These are phyloP conservation scores for Gonium pectorale DNA, from an alignment of 139 green algal species.

Conservation along the genomic window DNA sequence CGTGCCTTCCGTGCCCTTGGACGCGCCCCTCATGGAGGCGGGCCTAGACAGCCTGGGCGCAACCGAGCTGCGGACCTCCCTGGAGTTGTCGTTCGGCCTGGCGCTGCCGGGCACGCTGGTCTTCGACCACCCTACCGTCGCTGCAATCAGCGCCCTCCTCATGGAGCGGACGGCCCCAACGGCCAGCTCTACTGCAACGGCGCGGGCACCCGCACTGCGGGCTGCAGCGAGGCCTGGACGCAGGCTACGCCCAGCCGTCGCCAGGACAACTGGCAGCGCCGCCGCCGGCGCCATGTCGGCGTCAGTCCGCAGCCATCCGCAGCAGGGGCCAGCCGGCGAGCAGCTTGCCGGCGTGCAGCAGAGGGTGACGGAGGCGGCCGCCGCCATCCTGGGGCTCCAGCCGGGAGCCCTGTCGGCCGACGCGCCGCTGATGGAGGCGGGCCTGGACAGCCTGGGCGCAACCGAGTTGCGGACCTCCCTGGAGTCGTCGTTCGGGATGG, in stretches of 20 bases:
- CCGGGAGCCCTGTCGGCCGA: no score
- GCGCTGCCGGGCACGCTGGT: conserved; percentile 70
- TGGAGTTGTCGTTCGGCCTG: conserved; percentile 59
- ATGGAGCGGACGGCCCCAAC: neutral
- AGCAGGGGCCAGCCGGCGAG: no score
- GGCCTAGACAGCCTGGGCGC: conserved; percentile 84
- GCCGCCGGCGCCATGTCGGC: no score
- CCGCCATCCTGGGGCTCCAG: neutral
- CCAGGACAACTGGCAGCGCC: no score
- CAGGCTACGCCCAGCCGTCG: no score
- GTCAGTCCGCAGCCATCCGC: no score
- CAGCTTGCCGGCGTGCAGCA: no score
- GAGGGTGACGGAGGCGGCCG: neutral
- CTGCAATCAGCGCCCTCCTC: conserved; percentile 31
- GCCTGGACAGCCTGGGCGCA: conserved; percentile 84
- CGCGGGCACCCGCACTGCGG: no score
- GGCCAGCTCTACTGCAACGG: no score
- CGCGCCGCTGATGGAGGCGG: conserved; percentile 67
- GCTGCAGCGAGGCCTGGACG: no score
- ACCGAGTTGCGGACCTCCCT: conserved; percentile 87
- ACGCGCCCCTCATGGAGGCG: conserved; percentile 80
- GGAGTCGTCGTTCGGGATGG: conserved; percentile 53
- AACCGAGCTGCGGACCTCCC: conserved; percentile 79
- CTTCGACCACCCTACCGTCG: conserved; percentile 69
- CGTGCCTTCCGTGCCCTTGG: conserved; percentile 4